A percentile compares a stretch with the other conserved stretches of the same genome.
phyloP scores from a whole-genome alignment of 371 early-diverging fungal genomes.

The Lichtheimia ramosa region DNA sequence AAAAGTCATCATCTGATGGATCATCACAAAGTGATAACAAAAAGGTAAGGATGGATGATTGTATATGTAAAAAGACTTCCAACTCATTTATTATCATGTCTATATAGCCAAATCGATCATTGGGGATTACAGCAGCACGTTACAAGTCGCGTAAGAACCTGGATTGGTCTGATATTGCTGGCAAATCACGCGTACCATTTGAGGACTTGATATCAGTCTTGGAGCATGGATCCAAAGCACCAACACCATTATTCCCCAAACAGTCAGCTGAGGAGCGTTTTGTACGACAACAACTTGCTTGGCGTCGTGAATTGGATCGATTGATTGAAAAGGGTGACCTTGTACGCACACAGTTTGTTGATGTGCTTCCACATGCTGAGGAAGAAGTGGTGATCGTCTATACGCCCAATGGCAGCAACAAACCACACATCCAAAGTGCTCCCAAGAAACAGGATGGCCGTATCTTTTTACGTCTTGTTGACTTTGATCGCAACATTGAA shows the following conservation, averaged over 20 bases:
- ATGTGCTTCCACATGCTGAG: slow-evolving; percentile 71
- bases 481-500: slow-evolving; percentile 76
- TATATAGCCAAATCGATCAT: slow-evolving; percentile 29
- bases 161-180: slow-evolving; percentile 48
- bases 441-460: slow-evolving; percentile 83
- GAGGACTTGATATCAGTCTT: slow-evolving; percentile 63
- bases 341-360: slow-evolving; percentile 60
- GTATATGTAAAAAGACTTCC: too few relatives aligned
- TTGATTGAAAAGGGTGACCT: slow-evolving; percentile 73
- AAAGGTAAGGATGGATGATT: too few relatives aligned
- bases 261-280: slow-evolving; percentile 79
- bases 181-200: slow-evolving; percentile 53
- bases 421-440: slow-evolving; percentile 67
- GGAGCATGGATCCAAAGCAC: slow-evolving; percentile 63
- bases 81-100: too few relatives aligned
- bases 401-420: slow-evolving; percentile 59
- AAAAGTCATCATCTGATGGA: too few relatives aligned
- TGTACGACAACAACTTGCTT: slow-evolving; percentile 74
- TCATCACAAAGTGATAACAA: too few relatives aligned
- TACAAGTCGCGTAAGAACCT: slow-evolving; percentile 42
- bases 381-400: slow-evolving; percentile 79
- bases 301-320: slow-evolving; percentile 75
- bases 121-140: slow-evolving; percentile 48
- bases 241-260: slow-evolving; percentile 75
- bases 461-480: slow-evolving; percentile 72